phyloP scores from a whole-genome alignment of 2,329 filamentous ascomycete species.

The Graphium sp. region DNA sequence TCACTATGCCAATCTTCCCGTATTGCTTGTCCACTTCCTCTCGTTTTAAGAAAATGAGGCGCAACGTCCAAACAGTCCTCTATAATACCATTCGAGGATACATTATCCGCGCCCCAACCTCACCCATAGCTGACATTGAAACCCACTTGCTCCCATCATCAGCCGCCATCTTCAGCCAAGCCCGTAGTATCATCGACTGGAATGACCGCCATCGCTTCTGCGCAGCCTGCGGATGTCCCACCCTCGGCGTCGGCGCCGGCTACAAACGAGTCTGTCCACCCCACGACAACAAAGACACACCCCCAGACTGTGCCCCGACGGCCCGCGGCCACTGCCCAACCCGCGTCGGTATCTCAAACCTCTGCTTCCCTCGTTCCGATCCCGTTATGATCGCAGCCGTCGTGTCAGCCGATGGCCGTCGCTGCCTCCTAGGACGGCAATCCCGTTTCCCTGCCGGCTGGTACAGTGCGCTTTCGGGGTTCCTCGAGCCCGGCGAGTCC shows the following conservation, averaged over 20 bases:
- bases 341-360: slow-evolving; percentile 72
- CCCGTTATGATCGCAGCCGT: slow-evolving; percentile 93
- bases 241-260: slow-evolving; percentile 61
- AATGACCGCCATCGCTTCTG: slow-evolving; percentile 88
- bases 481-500: slow-evolving; percentile 72
- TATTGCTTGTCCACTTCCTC: no score
- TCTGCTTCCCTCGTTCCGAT: slow-evolving; percentile 83
- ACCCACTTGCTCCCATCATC: no score
- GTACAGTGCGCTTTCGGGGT: slow-evolving; percentile 81
- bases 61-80: background rate
- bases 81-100: background rate
- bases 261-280: slow-evolving; percentile 69
- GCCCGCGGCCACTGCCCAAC: slow-evolving; percentile 61
- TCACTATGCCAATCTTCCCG: no score
- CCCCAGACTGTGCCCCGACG: slow-evolving; percentile 21
- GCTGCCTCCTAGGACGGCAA: slow-evolving; percentile 69
- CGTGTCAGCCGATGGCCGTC: slow-evolving; percentile 61
- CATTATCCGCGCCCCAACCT: slow-evolving; percentile 4
- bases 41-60: no score
- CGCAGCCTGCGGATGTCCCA: slow-evolving; percentile 70
- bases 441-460: slow-evolving; percentile 70
- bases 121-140: slow-evolving; percentile 2
- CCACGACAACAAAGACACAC: slow-evolving; percentile 37
- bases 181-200: slow-evolving; percentile 82
- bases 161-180: slow-evolving; percentile 86